phyloP scores from a whole-genome alignment of 2,329 filamentous ascomycete species.

The Teratosphaeria viscida region DNA sequence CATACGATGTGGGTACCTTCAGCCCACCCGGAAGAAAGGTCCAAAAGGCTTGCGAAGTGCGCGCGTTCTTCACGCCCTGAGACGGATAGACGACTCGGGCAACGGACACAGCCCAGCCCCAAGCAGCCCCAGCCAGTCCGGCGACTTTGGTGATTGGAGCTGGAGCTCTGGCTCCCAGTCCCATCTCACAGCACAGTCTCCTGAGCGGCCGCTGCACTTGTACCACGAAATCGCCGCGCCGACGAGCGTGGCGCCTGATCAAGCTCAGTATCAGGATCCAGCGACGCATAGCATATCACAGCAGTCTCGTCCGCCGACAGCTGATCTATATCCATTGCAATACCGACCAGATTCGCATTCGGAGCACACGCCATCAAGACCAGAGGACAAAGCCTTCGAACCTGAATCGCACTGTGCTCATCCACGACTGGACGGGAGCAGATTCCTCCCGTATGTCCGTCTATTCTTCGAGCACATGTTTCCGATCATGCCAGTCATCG shows the following conservation, averaged over 20 bases:
- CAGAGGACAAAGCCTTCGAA: not conserved
- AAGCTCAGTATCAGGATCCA: slow-evolving; percentile 5
- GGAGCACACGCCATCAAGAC: no score
- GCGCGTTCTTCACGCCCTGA: slow-evolving; percentile 24
- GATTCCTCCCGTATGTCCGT: slow-evolving; percentile 23
- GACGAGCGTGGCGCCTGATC: slow-evolving; percentile 6
- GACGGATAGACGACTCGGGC: slow-evolving; percentile 23
- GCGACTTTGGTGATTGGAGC: slow-evolving; percentile 20
- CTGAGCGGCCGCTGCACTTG: not conserved
- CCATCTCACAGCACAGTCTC: not conserved
- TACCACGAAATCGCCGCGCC: not conserved
- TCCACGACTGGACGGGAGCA: slow-evolving; percentile 16
- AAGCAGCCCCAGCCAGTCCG: slow-evolving; percentile 12
- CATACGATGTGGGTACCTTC: slow-evolving; percentile 26
- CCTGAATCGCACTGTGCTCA: not conserved
- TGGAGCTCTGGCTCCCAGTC: slow-evolving; percentile 13
- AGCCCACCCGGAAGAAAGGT: slow-evolving; percentile 28
- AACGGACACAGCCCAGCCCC: slow-evolving; percentile 15
- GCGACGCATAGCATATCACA: not conserved
- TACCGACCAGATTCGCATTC: not conserved
- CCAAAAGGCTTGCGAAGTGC: slow-evolving; percentile 26
- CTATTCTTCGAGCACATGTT: slow-evolving; percentile 28
- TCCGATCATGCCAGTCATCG: slow-evolving; percentile 27
- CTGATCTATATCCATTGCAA: not conserved
- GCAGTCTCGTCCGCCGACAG: no score